phyloP scores from a whole-genome alignment of 306 rosid species.

The Vigna trinervia region DNA sequence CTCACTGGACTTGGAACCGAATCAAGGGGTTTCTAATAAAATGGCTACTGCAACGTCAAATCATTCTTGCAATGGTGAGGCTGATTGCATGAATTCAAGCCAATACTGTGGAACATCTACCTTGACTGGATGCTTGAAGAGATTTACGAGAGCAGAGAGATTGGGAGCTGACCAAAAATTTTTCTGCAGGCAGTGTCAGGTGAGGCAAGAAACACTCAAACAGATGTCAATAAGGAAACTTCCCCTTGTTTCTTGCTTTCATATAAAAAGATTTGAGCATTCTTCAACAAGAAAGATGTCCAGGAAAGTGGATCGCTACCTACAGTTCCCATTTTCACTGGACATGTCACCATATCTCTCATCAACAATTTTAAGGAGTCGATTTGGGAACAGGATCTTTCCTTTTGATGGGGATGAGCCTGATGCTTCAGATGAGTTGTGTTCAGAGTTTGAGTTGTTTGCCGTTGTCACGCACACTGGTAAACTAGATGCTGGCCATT shows the following conservation, averaged over 20 bases:
- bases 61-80: slow-evolving; percentile 72
- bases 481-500: slow-evolving; percentile 92
- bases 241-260: slow-evolving; percentile 91
- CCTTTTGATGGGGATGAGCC: slow-evolving; percentile 78
- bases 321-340: slow-evolving; percentile 89
- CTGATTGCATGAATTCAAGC: slow-evolving; percentile 56
- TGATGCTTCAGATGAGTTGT: slow-evolving; percentile 64
- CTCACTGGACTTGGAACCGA: slow-evolving; percentile 89
- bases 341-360: slow-evolving; percentile 93
- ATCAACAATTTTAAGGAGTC: slow-evolving; percentile 78
- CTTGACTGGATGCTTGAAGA: slow-evolving; percentile 86
- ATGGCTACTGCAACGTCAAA: slow-evolving; percentile 55
- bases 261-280: slow-evolving; percentile 93
- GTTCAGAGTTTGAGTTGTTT: slow-evolving; percentile 89
- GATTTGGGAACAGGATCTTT: slow-evolving; percentile 83
- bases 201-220: slow-evolving; percentile 89
- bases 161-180: slow-evolving; percentile 93
- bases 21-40: slow-evolving; percentile 69
- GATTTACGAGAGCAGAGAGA: slow-evolving; percentile 89
- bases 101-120: slow-evolving; percentile 69
- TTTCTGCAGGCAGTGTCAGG: slow-evolving; percentile 91
- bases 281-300: slow-evolving; percentile 85
- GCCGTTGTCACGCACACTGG: slow-evolving; percentile 92
- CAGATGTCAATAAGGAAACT: slow-evolving; percentile 95
- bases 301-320: slow-evolving; percentile 82